Evolutionary conservation across 768 basidiomycete genomes (phyloP).

Genomic region (Galerina marginata): DNA sequence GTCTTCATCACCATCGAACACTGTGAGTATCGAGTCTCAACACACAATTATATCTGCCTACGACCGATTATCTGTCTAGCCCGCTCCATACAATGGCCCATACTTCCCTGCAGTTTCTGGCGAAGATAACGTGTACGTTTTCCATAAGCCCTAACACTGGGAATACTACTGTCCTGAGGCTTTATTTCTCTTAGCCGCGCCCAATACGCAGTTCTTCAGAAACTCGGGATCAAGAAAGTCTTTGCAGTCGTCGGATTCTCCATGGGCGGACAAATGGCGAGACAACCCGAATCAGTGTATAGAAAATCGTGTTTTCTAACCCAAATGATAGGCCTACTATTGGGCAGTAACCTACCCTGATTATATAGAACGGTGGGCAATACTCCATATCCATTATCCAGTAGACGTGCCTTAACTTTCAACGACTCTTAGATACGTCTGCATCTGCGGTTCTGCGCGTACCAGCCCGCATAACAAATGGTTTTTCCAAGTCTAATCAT

Average conservation of each 20-base stretch:
- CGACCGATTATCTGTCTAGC: slow-evolving; percentile 34
- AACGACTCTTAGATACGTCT: slow-evolving; percentile 44
- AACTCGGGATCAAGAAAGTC: slow-evolving; percentile 50
- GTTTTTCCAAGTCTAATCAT: slow-evolving; percentile 6
- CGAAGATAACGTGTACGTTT: slow-evolving; percentile 58
- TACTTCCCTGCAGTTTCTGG: slow-evolving; percentile 63
- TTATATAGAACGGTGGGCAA: slow-evolving; percentile 50
- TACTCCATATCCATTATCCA: too few relatives aligned
- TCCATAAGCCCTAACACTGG: not conserved
- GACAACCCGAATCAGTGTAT: too few relatives aligned
- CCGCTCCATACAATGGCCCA: slow-evolving; percentile 60
- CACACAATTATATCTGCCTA: not conserved
- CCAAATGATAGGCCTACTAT: slow-evolving; percentile 49
- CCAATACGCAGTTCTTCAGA: slow-evolving; percentile 57
- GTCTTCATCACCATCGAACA: slow-evolving; percentile 69
- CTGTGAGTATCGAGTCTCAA: slow-evolving; percentile 35
- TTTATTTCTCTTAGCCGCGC: slow-evolving; percentile 43
- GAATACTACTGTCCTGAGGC: not conserved
- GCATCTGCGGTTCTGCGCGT: slow-evolving; percentile 58
- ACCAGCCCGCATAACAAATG: slow-evolving; percentile 62
- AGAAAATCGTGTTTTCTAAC: not conserved
- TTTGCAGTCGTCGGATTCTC: slow-evolving; percentile 60
- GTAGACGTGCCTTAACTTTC: not conserved
- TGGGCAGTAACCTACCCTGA: slow-evolving; percentile 64
- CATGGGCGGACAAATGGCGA: slow-evolving; percentile 61